Conservation (phyloP, 176 grass and related monocot genomes). For the Hordeum marinum region DNA sequence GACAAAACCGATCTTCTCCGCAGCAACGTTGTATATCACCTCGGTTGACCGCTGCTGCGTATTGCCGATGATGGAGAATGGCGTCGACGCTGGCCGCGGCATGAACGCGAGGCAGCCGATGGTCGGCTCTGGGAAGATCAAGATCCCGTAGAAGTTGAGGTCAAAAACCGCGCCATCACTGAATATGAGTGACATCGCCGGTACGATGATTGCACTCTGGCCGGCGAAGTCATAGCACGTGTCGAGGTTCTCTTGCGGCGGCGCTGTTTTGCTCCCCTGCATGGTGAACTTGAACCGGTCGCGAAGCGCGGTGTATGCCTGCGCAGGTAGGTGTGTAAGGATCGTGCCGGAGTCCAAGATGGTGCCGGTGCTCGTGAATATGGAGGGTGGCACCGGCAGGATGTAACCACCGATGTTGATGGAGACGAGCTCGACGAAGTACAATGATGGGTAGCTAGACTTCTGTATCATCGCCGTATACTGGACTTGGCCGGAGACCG, state of each 20-base stretch:
- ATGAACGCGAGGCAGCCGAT: constrained; percentile 59
- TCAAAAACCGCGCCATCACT: constrained; percentile 24
- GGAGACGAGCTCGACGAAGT: constrained; percentile 47
- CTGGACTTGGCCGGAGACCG: neutral
- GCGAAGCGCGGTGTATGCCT: constrained; percentile 45
- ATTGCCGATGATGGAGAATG: constrained; percentile 54
- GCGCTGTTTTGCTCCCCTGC: constrained; percentile 44
- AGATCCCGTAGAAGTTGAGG: constrained; percentile 29
- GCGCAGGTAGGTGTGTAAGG: neutral
- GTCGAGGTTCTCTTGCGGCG: constrained; percentile 30
- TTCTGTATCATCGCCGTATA: constrained; percentile 53
- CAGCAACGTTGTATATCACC: constrained; percentile 58
- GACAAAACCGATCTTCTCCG: constrained; percentile 50
- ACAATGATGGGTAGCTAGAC: constrained; percentile 3
- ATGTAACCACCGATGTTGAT: constrained; percentile 49
- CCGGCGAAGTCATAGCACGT: constrained; percentile 63
- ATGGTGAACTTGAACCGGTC: constrained; percentile 41
- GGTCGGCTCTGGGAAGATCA: constrained; percentile 20
- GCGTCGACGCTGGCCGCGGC: neutral
- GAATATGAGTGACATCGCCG: constrained; percentile 48
- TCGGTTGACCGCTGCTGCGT: constrained; percentile 43
- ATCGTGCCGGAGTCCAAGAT: constrained; percentile 40
- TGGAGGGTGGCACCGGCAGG: constrained; percentile 27
- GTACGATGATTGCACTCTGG: neutral
- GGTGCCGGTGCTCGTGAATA: constrained; percentile 40